These are phyloP conservation scores for Ilyonectria robusta DNA, from an alignment of 2,329 filamentous ascomycete species.

Conservation along the genomic window DNA sequence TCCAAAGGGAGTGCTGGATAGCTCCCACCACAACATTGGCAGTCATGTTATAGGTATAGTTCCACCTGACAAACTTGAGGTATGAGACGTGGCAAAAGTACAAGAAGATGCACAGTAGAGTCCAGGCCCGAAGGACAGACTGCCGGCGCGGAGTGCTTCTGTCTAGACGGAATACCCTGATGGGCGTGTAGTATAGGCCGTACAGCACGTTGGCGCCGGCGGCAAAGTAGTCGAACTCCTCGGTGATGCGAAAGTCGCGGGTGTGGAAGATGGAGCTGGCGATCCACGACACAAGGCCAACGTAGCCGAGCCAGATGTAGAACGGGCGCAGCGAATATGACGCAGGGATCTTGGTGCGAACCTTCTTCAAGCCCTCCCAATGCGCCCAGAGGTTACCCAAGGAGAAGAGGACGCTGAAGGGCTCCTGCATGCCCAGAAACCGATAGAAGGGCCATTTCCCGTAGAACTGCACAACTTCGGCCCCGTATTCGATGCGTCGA, in stretches of 20 bases:
- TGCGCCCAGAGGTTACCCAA: constrained; percentile 93
- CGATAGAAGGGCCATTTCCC: constrained; percentile 99
- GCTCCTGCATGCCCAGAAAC: constrained; percentile 93
- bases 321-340: constrained; percentile 84
- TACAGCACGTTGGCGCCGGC: constrained; percentile 93
- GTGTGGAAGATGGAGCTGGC: constrained; percentile 95
- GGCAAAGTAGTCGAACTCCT: constrained; percentile 96
- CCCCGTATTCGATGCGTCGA: constrained; percentile 74
- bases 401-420: constrained; percentile 93
- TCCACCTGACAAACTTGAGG: constrained; percentile 88
- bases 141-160: constrained; percentile 59
- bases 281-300: constrained; percentile 87
- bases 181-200: constrained; percentile 86
- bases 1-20: constrained; percentile 88
- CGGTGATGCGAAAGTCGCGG: constrained; percentile 86
- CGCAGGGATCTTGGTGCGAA: constrained; percentile 79
- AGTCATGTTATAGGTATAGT: constrained; percentile 98
- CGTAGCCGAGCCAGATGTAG: constrained; percentile 84
- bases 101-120: constrained; percentile 76
- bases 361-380: constrained; percentile 78
- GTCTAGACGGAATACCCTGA: constrained; percentile 89
- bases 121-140: constrained; percentile 80
- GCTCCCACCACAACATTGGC: constrained; percentile 90
- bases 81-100: constrained; percentile 87
- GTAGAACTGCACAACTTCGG: constrained; percentile 90